These are phyloP conservation scores for Podaxis sp. DNA, from an alignment of 768 basidiomycete species.

Conservation along the genomic window DNA sequence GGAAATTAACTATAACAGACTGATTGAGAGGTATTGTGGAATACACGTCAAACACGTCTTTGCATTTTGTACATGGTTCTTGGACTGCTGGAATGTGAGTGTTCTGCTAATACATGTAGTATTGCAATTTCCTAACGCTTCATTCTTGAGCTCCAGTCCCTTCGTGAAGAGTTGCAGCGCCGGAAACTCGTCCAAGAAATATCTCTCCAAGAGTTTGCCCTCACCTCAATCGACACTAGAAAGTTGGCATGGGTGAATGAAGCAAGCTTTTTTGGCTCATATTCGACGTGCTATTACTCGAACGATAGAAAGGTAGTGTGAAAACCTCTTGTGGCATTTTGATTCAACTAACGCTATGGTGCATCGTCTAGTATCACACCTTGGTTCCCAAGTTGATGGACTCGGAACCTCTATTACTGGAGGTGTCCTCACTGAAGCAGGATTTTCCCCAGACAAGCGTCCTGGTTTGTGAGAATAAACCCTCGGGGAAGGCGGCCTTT, in stretches of 20 bases:
- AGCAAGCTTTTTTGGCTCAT: neutral
- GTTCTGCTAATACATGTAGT: neutral
- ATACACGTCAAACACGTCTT: neutral
- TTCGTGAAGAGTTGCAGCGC: neutral
- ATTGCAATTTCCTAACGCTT: neutral
- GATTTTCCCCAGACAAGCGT: neutral
- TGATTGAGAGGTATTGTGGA: neutral
- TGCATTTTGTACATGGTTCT: neutral
- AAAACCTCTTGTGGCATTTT: neutral
- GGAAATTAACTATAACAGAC: neutral
- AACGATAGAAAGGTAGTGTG: neutral
- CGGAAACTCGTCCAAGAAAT: neutral
- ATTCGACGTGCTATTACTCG: neutral
- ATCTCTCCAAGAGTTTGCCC: neutral
- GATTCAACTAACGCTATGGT: neutral
- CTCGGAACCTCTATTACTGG: neutral
- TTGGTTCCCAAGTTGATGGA: neutral
- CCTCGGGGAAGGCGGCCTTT: neutral
- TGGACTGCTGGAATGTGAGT: neutral
- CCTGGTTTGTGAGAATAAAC: neutral
- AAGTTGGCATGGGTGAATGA: neutral
- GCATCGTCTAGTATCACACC: neutral
- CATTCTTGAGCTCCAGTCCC: neutral
- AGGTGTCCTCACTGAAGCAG: neutral
- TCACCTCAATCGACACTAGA: neutral